These are phyloP conservation scores for Posidonia australis DNA, from an alignment of 106 monocot species.

Conservation along the genomic window DNA sequence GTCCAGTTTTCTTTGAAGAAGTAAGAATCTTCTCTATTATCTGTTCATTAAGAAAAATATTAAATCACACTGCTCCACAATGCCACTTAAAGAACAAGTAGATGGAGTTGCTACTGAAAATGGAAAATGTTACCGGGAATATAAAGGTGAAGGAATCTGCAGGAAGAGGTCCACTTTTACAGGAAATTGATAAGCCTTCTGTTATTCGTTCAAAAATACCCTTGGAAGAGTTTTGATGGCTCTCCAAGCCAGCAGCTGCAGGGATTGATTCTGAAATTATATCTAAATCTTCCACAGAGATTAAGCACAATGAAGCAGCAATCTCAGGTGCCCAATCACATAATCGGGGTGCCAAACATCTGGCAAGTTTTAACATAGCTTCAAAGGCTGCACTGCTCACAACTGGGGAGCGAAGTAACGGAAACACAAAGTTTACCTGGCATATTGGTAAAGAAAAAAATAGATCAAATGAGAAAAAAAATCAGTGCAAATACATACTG, in stretches of 20 bases:
- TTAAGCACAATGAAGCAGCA: slow-evolving; percentile 66
- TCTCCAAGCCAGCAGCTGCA: slow-evolving; percentile 21
- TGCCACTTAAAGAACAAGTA: neutral
- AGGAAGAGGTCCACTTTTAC: slow-evolving; percentile 75
- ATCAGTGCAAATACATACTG: neutral
- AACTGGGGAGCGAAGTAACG: slow-evolving; percentile 64
- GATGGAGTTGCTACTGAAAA: neutral
- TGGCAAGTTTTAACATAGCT: slow-evolving; percentile 60
- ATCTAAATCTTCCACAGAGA: slow-evolving; percentile 32
- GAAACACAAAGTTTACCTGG: slow-evolving; percentile 77
- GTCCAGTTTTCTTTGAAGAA: slow-evolving; percentile 69
- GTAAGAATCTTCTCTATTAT: slow-evolving; percentile 74
- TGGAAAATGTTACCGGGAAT: slow-evolving; percentile 50
- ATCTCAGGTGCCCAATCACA: slow-evolving; percentile 80
- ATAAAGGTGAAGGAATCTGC: slow-evolving; percentile 94
- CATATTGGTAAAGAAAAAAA: slow-evolving; percentile 9
- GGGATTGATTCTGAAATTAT: slow-evolving; percentile 38
- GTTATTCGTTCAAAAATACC: slow-evolving; percentile 67
- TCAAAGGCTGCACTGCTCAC: slow-evolving; percentile 77
- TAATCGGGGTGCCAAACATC: slow-evolving; percentile 78
- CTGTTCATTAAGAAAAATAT: slow-evolving; percentile 20
- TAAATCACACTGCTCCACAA: too few species aligned
- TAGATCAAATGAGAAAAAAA: neutral
- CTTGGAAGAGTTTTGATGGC: slow-evolving; percentile 21
- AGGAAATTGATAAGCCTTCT: slow-evolving; percentile 49